These are phyloP conservation scores for Russula brevipes DNA, from an alignment of 768 basidiomycete genomes.

Conservation along the genomic window DNA sequence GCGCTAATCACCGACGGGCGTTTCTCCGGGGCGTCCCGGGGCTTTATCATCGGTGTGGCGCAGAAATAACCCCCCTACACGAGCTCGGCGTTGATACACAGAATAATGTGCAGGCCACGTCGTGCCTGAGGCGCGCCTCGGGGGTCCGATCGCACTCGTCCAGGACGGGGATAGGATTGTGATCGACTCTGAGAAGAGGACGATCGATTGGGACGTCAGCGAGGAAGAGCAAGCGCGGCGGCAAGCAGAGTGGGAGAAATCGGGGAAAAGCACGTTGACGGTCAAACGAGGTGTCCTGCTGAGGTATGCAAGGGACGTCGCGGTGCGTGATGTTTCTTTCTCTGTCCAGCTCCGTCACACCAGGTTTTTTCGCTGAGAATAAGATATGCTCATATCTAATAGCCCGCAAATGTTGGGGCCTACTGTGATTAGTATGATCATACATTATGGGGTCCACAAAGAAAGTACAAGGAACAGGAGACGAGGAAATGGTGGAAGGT, in stretches of 20 bases:
- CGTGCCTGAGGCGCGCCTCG: conserved; percentile 62
- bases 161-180: conserved; percentile 75
- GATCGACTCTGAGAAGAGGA: conserved; percentile 61
- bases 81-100: neutral
- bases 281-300: conserved; percentile 70
- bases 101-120: conserved; percentile 46
- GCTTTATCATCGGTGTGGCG: conserved; percentile 51
- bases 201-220: conserved; percentile 68
- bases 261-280: conserved; percentile 56
- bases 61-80: neutral
- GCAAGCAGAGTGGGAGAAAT: conserved; percentile 62
- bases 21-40: conserved; percentile 77
- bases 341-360: neutral
- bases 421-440: conserved; percentile 57
- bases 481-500: neutral
- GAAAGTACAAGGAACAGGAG: neutral
- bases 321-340: conserved; percentile 42
- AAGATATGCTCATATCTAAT: conserved; percentile 14
- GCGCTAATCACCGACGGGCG: conserved; percentile 86
- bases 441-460: neutral
- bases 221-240: conserved; percentile 61
- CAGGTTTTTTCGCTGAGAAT: conserved; percentile 3
- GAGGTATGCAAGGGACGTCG: conserved; percentile 82
- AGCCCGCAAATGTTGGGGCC: conserved; percentile 81
- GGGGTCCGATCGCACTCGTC: conserved; percentile 85